These are phyloP conservation scores for Vanrija sp. DNA, from an alignment of 1,284 basidiomycete species.

Conservation along the genomic window DNA sequence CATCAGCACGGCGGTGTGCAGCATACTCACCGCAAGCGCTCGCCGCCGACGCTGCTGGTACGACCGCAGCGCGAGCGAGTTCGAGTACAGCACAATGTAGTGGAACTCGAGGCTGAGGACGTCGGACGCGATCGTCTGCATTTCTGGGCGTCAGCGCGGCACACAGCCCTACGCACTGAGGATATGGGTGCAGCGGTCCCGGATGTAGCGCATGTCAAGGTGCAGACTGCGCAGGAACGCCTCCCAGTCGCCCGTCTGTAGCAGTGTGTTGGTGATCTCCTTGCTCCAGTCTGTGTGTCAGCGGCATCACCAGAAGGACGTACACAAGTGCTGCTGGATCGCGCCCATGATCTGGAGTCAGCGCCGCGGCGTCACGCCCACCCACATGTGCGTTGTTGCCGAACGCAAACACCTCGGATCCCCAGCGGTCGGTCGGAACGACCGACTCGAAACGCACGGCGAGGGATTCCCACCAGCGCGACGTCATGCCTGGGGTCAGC, in stretches of 20 bases:
- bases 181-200: too few relatives aligned
- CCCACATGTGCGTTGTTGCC: background rate
- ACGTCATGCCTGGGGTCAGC: too few relatives aligned
- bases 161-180: too few relatives aligned
- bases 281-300: background rate
- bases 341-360: constrained; percentile 11
- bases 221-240: background rate
- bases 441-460: background rate
- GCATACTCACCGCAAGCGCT: too few relatives aligned
- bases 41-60: background rate
- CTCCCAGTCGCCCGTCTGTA: background rate
- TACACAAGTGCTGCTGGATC: constrained; percentile 10
- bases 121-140: too few relatives aligned
- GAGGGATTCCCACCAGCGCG: constrained; percentile 17
- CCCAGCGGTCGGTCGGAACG: constrained; percentile 1
- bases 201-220: background rate
- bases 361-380: too few relatives aligned
- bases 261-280: background rate
- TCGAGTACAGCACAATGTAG: background rate
- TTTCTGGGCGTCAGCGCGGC: background rate
- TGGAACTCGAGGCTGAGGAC: background rate
- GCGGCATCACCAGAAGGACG: too few relatives aligned
- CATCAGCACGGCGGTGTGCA: too few relatives aligned
- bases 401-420: constrained; percentile 5
- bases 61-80: background rate